phyloP scores from a whole-genome alignment of 225 moss, liverwort and hornwort species.

The Polytrichum commune region DNA sequence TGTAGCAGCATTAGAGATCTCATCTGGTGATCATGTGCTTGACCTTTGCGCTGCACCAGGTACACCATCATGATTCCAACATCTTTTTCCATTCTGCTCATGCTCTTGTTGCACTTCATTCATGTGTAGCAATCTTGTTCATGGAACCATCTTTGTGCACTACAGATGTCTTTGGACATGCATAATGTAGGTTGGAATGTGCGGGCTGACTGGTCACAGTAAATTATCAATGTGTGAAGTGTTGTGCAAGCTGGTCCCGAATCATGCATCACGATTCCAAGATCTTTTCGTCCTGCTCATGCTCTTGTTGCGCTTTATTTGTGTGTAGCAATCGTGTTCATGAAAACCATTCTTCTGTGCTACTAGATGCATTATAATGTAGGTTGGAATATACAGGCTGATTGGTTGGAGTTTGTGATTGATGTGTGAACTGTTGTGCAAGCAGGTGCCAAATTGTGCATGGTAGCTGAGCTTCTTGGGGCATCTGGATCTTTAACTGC shows the following conservation, averaged over 20 bases:
- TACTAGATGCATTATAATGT: no score
- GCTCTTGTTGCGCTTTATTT: not conserved
- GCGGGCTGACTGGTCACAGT: not conserved
- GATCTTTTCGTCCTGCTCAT: not conserved
- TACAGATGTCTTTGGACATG: no score
- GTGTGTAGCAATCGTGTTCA: not conserved
- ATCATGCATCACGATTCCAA: conserved; percentile 48
- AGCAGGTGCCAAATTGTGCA: conserved; percentile 94
- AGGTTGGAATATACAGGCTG: not conserved
- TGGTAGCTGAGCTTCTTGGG: conserved; percentile 86
- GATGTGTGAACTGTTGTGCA: no score
- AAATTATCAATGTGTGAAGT: no score
- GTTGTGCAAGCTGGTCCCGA: conserved; percentile 64
- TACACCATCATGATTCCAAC: conserved; percentile 19
- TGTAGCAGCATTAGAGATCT: conserved; percentile 77
- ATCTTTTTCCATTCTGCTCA: not conserved
- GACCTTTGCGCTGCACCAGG: conserved; percentile 98
- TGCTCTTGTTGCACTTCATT: not conserved
- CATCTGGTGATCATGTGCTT: conserved; percentile 79
- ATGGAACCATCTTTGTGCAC: no score
- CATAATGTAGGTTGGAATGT: no score
- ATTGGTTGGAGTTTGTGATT: not conserved
- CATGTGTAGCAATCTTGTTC: not conserved
- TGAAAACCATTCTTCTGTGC: no score
- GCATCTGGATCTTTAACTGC: conserved; percentile 80